Evolutionary conservation across 768 basidiomycete genomes (phyloP).

Genomic region (Suillus decipiens): DNA sequence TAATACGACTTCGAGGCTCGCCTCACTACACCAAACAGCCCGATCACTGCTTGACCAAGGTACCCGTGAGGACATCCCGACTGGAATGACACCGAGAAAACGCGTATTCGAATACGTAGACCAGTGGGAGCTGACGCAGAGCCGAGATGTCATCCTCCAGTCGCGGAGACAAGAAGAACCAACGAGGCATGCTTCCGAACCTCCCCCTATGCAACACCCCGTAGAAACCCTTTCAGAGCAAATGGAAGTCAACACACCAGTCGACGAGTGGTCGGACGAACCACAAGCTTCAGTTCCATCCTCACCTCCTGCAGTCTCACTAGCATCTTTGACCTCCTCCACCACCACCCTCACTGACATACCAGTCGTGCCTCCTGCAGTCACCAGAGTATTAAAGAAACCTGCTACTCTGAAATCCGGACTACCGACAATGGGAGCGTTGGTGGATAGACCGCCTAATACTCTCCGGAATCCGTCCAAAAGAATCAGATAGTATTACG

Average conservation of each 20-base stretch:
- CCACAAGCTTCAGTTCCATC: slow-evolving; percentile 17
- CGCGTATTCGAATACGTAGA: slow-evolving; percentile 70
- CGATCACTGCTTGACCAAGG: slow-evolving; percentile 57
- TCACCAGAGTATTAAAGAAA: slow-evolving; percentile 26
- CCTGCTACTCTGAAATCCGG: slow-evolving; percentile 21
- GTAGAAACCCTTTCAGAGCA: slow-evolving; percentile 29
- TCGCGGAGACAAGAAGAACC: slow-evolving; percentile 44
- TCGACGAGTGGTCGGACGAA: slow-evolving; percentile 19
- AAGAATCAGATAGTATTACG: slow-evolving; percentile 23
- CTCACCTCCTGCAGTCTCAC: slow-evolving; percentile 31
- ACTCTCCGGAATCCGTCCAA: slow-evolving; percentile 36
- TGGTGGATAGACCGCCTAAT: slow-evolving; percentile 36
- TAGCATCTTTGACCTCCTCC: slow-evolving; percentile 43
- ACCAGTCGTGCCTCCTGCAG: slow-evolving; percentile 15
- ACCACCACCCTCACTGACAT: slow-evolving; percentile 25
- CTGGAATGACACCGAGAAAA: slow-evolving; percentile 78
- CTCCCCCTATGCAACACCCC: slow-evolving; percentile 39
- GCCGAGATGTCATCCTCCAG: slow-evolving; percentile 59
- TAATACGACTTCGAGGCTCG: slow-evolving; percentile 44
- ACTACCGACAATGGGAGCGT: slow-evolving; percentile 25
- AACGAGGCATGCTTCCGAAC: slow-evolving; percentile 33
- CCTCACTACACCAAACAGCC: slow-evolving; percentile 50
- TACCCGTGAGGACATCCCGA: slow-evolving; percentile 61
- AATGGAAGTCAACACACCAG: slow-evolving; percentile 15
- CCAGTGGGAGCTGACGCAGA: slow-evolving; percentile 70